Evolutionary conservation across 1,284 basidiomycete species (phyloP).

Genomic region (Papiliotrema laurentii): DNA sequence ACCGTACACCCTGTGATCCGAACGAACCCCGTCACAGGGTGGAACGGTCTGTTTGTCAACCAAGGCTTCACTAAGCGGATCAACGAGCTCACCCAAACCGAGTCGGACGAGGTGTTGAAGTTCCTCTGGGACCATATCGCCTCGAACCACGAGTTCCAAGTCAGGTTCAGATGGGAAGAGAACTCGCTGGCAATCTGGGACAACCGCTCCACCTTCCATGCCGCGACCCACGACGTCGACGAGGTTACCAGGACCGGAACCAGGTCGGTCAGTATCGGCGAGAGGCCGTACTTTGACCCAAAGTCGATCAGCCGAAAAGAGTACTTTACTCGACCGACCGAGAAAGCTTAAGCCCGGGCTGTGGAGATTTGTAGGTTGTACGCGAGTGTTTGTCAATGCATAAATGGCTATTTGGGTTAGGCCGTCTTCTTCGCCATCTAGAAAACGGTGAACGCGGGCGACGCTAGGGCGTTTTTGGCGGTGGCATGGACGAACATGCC

Average conservation of each 20-base stretch:
- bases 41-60: conserved; percentile 72
- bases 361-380: too few relatives aligned
- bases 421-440: too few relatives aligned
- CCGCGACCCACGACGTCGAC: conserved; percentile 53
- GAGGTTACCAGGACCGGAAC: conserved; percentile 54
- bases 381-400: too few relatives aligned
- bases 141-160: conserved; percentile 62
- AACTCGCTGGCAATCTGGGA: conserved; percentile 48
- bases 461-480: too few relatives aligned
- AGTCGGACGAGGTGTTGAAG: conserved; percentile 48
- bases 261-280: conserved; percentile 61
- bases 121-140: conserved; percentile 49
- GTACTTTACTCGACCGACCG: too few relatives aligned
- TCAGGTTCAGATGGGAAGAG: conserved; percentile 52
- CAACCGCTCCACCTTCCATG: conserved; percentile 44
- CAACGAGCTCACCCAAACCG: conserved; percentile 57
- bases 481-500: too few relatives aligned
- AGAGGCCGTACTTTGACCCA: conserved; percentile 56
- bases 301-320: conserved; percentile 19
- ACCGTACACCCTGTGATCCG: conserved; percentile 58
- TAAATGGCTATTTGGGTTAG: too few relatives aligned
- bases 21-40: conserved; percentile 60
- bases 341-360: too few relatives aligned
- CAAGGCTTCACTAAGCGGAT: conserved; percentile 60
- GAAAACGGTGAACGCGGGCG: too few relatives aligned